Conservation (phyloP, 768 basidiomycete species). For the Russula foetens region DNA sequence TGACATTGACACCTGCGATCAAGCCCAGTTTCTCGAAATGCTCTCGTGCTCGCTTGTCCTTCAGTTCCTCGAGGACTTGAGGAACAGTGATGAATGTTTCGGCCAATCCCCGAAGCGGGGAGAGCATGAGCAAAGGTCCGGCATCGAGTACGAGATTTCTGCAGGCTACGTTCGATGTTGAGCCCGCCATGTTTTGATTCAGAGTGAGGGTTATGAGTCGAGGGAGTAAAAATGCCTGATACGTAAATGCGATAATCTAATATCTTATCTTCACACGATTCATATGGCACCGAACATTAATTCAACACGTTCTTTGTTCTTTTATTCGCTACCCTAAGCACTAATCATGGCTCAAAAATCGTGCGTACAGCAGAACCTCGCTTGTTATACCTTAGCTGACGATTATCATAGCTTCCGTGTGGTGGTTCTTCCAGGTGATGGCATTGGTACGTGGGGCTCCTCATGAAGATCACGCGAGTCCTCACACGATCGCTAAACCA, state of each 20-base stretch:
- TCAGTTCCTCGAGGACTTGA: slow-evolving; percentile 82
- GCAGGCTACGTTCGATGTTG: slow-evolving; percentile 39
- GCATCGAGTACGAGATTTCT: slow-evolving; percentile 87
- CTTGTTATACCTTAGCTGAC: not conserved
- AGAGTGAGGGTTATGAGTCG: not conserved
- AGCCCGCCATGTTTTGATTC: slow-evolving; percentile 9
- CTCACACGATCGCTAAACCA: not conserved
- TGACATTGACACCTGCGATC: slow-evolving; percentile 66
- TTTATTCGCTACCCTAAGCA: not conserved
- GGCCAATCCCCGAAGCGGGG: slow-evolving; percentile 84
- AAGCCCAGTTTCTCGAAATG: slow-evolving; percentile 77
- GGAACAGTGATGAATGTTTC: slow-evolving; percentile 82
- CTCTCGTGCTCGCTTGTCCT: slow-evolving; percentile 80
- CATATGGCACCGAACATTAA: not conserved
- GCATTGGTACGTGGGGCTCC: slow-evolving; percentile 62
- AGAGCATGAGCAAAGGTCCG: slow-evolving; percentile 82
- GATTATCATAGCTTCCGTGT: slow-evolving; percentile 61
- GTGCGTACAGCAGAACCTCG: slow-evolving; percentile 17
- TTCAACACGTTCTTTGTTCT: not conserved
- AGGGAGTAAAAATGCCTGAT: not conserved
- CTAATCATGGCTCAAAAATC: slow-evolving; percentile 14
- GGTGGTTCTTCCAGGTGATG: slow-evolving; percentile 90
- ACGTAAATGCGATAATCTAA: not conserved
- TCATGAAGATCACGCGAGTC: not conserved
- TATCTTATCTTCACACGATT: not conserved